Base-by-base conservation (phyloP, 176 grass and related monocot species). In the Oropetium thomaeum region DNA sequence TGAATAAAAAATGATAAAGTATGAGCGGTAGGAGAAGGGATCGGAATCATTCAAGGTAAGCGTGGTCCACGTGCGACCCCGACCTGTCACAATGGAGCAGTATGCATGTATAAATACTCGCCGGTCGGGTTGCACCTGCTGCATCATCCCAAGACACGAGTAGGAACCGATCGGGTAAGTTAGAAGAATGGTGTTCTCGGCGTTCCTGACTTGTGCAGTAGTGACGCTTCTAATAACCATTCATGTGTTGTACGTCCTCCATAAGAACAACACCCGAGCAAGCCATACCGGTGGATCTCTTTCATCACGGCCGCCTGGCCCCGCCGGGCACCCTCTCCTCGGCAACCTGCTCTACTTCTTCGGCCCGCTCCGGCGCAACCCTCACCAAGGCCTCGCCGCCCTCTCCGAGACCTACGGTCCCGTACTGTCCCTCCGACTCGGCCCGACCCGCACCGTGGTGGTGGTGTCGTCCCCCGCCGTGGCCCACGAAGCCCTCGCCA, bases 391-490 rank as follows among this genome's bases (percentile, higher is more conserved):
- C 2, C 75, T 78, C 5, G 61, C 47, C 1, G 1, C 32, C 27
- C 43, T 78, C 8, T 61, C 82, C 1, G 12, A 63, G 23, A 32
- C 33, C 25, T 29, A 62, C 19, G 82, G 82, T 12, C 63, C 82
- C 5, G 11, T 84, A 9, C 0, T 79, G 3, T 84, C 37, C 47
- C 61, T 84, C 32, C 74, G 76, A 0, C 75, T 86, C 0, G 77
- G 77, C 23, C 40, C 81, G 27, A 75, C 31, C 49, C 78, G 69
- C 12, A 49, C 38, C 52, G n/a, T 86, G 9, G 78, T 81, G 8
- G 62, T 86, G 8, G 14, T 78, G 6, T 81, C 77, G 0, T 81
- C 83, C 0, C 17, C 76, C 1, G 67, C 45, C 1, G 11, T 28
- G 11, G 77, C 77, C 1, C 75, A 58, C 15, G 76, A 86, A 14